These are phyloP conservation scores for Curvularia spicifera DNA, from an alignment of 2,329 filamentous ascomycete genomes.

Conservation along the genomic window DNA sequence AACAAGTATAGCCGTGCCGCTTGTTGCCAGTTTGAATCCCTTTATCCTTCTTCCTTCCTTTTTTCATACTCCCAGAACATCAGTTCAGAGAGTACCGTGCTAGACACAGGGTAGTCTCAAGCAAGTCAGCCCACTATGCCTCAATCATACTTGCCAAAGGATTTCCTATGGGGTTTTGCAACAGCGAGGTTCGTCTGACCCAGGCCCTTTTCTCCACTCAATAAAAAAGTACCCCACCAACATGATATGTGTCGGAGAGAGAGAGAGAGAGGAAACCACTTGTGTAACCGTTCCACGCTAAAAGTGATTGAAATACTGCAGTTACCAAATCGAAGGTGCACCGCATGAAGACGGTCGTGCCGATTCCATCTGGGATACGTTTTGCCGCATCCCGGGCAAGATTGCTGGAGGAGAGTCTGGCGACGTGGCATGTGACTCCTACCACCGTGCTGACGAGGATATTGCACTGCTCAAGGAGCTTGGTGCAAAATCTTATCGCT, in stretches of 20 bases:
- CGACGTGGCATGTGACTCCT: conserved; percentile 82
- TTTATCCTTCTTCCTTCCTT: background rate
- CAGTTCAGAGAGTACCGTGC: conserved; percentile 11
- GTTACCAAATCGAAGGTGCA: conserved; percentile 87
- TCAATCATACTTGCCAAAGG: conserved; percentile 48
- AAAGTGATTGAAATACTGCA: conserved; percentile 48
- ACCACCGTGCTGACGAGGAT: conserved; percentile 79
- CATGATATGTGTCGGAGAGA: conserved; percentile 6
- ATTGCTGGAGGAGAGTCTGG: conserved; percentile 80
- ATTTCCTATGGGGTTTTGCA: conserved; percentile 52
- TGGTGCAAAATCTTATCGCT: conserved; percentile 78
- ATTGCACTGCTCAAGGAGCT: conserved; percentile 77
- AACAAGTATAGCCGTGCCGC: conserved; percentile 32
- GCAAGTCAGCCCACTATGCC: conserved; percentile 36
- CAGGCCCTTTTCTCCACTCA: conserved; percentile 20
- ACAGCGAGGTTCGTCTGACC: conserved; percentile 49
- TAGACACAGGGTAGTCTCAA: conserved; percentile 7
- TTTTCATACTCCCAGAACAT: conserved; percentile 2
- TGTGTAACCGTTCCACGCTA: conserved; percentile 24
- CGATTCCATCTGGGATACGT: conserved; percentile 89
- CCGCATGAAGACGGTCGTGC: conserved; percentile 76
- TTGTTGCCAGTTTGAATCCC: conserved; percentile 14
- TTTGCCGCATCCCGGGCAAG: conserved; percentile 80
- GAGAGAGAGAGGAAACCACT: background rate
- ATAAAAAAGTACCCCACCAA: conserved; percentile 30